These are phyloP conservation scores for Populus pruinosa DNA, from an alignment of 345 rosid species.

Conservation along the genomic window DNA sequence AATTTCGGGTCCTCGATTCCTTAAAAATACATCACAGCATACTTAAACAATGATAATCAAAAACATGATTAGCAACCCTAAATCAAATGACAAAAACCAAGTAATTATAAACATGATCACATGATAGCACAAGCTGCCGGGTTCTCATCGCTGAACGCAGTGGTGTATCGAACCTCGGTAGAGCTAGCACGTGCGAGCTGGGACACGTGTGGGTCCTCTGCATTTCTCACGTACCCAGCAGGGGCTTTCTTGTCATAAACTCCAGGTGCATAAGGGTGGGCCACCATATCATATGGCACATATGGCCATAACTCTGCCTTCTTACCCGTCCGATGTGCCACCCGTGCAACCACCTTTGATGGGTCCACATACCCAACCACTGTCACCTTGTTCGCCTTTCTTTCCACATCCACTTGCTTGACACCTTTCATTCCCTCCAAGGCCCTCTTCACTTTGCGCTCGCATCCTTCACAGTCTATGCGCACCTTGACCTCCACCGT, in stretches of 20 bases:
- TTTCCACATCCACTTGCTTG: slow-evolving; percentile 68
- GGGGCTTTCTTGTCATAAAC: slow-evolving; percentile 92
- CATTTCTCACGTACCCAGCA: slow-evolving; percentile 67
- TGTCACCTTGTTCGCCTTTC: slow-evolving; percentile 74
- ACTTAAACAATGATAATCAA: not conserved
- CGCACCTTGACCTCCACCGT: slow-evolving; percentile 88
- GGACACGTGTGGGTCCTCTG: slow-evolving; percentile 51
- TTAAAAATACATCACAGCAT: not conserved
- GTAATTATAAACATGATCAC: slow-evolving; percentile 26
- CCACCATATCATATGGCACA: slow-evolving; percentile 84
- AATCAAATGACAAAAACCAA: not conserved
- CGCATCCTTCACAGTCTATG: slow-evolving; percentile 98
- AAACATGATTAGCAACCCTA: not conserved
- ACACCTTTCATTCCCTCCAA: slow-evolving; percentile 93
- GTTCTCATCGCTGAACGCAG: slow-evolving; percentile 94
- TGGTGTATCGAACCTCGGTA: slow-evolving; percentile 90
- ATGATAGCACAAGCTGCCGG: slow-evolving; percentile 62
- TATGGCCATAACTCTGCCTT: slow-evolving; percentile 90
- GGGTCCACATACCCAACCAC: slow-evolving; percentile 86
- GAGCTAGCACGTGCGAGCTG: slow-evolving; percentile 95
- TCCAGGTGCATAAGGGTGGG: slow-evolving; percentile 88
- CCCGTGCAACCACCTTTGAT: slow-evolving; percentile 63
- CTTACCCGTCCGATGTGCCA: slow-evolving; percentile 86
- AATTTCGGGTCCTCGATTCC: not conserved
- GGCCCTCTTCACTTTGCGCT: slow-evolving; percentile 72